A percentile compares a stretch with the other conserved stretches of the same genome.
Conservation (phyloP, 2,329 filamentous ascomycete genomes). For the Elsinoe perseae region DNA sequence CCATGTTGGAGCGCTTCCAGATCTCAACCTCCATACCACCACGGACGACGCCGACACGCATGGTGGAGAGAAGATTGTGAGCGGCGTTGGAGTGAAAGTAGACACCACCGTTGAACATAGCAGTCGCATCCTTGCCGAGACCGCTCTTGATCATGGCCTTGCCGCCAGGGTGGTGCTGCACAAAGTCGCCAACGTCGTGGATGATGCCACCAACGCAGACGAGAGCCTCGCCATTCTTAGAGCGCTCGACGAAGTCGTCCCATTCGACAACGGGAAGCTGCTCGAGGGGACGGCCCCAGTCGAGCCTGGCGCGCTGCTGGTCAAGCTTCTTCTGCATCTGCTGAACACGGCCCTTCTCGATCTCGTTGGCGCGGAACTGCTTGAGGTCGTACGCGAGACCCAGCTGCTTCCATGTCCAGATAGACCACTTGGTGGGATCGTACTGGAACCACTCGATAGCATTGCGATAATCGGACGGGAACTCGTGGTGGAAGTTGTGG, state of each 20-base stretch:
- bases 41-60: constrained; percentile 78
- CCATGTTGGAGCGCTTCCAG: constrained; percentile 79
- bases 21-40: constrained; percentile 86
- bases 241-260: constrained; percentile 74
- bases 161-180: constrained; percentile 84
- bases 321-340: constrained; percentile 90
- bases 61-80: constrained; percentile 80
- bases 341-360: constrained; percentile 84
- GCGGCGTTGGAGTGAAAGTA: constrained; percentile 86
- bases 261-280: constrained; percentile 78
- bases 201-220: constrained; percentile 76
- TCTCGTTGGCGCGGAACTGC: constrained; percentile 85
- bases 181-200: constrained; percentile 76
- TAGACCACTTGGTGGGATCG: constrained; percentile 84
- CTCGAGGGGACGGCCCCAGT: constrained; percentile 81
- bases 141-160: constrained; percentile 76
- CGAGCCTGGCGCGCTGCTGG: constrained; percentile 70
- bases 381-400: constrained; percentile 81
- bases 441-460: constrained; percentile 88
- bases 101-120: constrained; percentile 86
- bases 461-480: constrained; percentile 88
- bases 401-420: constrained; percentile 75
- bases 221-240: constrained; percentile 69
- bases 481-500: constrained; percentile 95
- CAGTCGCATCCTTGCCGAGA: constrained; percentile 79